Conservation (phyloP, 2,329 filamentous ascomycete genomes). For the Neophaeococcomyces aloes region DNA sequence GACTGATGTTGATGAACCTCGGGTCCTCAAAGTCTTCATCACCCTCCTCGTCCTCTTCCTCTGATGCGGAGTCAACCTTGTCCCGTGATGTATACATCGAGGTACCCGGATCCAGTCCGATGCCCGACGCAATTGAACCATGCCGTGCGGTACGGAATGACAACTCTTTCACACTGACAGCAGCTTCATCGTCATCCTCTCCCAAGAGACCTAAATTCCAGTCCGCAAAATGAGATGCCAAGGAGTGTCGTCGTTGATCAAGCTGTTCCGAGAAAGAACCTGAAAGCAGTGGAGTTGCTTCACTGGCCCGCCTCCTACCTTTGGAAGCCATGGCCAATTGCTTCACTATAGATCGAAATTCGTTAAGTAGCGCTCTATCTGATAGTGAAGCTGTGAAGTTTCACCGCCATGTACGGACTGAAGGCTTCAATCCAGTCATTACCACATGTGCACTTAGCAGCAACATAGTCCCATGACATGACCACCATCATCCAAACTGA, state of each 20-base stretch:
- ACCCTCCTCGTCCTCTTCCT: neutral
- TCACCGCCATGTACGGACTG: too few relatives aligned
- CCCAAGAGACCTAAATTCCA: too few relatives aligned
- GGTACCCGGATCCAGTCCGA: constrained; percentile 5
- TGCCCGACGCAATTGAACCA: constrained; percentile 11
- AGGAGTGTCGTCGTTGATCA: too few relatives aligned
- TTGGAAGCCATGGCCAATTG: neutral
- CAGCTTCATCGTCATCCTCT: constrained; percentile 2
- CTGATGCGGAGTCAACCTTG: neutral
- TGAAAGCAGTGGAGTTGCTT: neutral
- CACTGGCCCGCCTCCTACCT: neutral
- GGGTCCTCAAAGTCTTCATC: constrained; percentile 4
- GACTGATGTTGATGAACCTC: constrained; percentile 14
- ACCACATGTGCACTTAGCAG: too few relatives aligned
- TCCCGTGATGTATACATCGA: constrained; percentile 4
- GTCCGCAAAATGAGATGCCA: too few relatives aligned
- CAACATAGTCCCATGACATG: too few relatives aligned
- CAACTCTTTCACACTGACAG: constrained; percentile 12
- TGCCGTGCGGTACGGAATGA: constrained; percentile 10
- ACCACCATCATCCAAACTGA: too few relatives aligned
- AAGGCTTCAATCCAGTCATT: too few relatives aligned
- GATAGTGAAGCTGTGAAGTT: too few relatives aligned
- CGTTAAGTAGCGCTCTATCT: too few relatives aligned
- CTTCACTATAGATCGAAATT: too few relatives aligned
- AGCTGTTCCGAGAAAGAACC: neutral